These are phyloP conservation scores for Linum trigynum DNA, from an alignment of 345 rosid species.

Conservation along the genomic window DNA sequence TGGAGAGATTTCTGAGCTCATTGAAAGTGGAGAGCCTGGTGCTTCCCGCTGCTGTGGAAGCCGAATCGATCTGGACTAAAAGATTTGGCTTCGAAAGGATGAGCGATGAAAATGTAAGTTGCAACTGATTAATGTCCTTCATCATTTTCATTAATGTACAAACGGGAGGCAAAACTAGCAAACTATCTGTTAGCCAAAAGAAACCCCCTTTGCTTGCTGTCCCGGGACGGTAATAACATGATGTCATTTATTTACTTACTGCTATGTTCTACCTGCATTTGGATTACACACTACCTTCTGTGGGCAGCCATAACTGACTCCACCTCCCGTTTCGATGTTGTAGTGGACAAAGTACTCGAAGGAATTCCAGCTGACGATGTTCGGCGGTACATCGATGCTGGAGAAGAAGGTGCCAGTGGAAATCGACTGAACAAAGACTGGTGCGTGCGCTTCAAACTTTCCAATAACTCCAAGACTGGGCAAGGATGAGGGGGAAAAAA, in stretches of 20 bases:
- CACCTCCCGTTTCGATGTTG: background rate
- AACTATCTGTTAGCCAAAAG: too few relatives aligned
- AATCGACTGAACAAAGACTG: background rate
- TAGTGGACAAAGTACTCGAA: constrained; percentile 62
- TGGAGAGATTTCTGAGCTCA: constrained; percentile 63
- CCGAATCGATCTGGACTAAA: constrained; percentile 86
- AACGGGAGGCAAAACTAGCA: background rate
- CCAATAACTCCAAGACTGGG: background rate
- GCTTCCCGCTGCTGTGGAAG: constrained; percentile 96
- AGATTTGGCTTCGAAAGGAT: constrained; percentile 79
- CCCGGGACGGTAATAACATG: too few relatives aligned
- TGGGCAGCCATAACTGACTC: background rate
- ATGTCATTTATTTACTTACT: too few relatives aligned
- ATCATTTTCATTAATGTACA: background rate
- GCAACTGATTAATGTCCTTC: background rate
- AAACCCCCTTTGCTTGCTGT: too few relatives aligned
- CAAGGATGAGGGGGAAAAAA: background rate
- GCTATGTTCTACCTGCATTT: background rate
- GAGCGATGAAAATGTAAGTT: constrained; percentile 61
- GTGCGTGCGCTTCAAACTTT: background rate
- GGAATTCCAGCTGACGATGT: constrained; percentile 66
- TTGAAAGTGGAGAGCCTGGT: constrained; percentile 75
- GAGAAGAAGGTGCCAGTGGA: constrained; percentile 57
- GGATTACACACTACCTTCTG: background rate
- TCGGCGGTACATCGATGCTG: constrained; percentile 75